These are phyloP conservation scores for Coprinellus micaceus DNA, from an alignment of 768 basidiomycete genomes.

Conservation along the genomic window DNA sequence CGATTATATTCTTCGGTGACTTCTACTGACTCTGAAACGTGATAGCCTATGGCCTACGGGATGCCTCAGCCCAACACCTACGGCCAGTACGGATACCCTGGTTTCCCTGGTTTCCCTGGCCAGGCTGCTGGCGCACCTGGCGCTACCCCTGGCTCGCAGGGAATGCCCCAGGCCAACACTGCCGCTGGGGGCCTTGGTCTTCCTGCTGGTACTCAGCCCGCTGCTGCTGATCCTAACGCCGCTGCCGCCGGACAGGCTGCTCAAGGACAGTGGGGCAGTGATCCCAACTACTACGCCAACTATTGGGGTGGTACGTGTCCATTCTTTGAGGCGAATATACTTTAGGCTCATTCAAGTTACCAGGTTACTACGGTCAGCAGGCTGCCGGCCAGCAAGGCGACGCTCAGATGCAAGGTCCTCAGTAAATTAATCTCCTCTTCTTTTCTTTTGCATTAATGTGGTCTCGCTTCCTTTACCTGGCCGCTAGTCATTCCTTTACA, in stretches of 20 bases:
- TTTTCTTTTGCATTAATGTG: constrained; percentile 20
- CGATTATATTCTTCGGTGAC: constrained; percentile 8
- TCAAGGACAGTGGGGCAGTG: constrained; percentile 77
- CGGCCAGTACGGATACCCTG: constrained; percentile 75
- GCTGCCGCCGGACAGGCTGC: constrained; percentile 53
- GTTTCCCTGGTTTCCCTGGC: constrained; percentile 67
- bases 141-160: constrained; percentile 49
- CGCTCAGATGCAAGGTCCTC: constrained; percentile 47
- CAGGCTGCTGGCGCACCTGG: constrained; percentile 49
- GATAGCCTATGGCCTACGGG: constrained; percentile 83
- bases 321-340: neutral
- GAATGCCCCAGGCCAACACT: constrained; percentile 56
- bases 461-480: constrained; percentile 11
- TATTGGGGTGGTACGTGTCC: constrained; percentile 74
- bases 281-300: constrained; percentile 76
- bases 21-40: too few relatives aligned
- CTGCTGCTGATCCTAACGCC: constrained; percentile 51
- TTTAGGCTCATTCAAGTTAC: constrained; percentile 12
- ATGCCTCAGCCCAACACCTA: constrained; percentile 82
- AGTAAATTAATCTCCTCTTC: constrained; percentile 10
- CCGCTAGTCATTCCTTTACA: constrained; percentile 22
- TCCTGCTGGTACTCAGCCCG: constrained; percentile 53
- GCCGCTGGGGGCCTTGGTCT: constrained; percentile 54
- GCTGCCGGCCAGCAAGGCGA: constrained; percentile 60
- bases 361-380: constrained; percentile 84